Conservation (phyloP, 1,139 yeast species). For the Zygosaccharomyces sapae region DNA sequence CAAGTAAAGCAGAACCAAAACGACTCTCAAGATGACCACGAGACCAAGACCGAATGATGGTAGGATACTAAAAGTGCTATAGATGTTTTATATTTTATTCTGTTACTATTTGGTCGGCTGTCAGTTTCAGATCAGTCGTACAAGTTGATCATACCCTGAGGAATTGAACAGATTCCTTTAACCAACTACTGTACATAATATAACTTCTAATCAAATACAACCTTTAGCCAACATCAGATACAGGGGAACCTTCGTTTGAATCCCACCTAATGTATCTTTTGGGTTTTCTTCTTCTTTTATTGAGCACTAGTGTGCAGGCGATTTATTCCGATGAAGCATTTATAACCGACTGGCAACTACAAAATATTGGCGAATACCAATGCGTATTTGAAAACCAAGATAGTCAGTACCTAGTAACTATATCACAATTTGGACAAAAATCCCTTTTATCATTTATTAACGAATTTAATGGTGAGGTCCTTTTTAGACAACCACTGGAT, state of each 20-base stretch:
- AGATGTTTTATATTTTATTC: neutral
- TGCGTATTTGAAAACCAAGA: conserved; percentile 21
- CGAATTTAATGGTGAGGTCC: conserved; percentile 22
- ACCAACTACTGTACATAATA: conserved; percentile 4
- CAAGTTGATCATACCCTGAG: conserved; percentile 1
- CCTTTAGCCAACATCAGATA: neutral
- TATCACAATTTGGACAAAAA: conserved; percentile 23
- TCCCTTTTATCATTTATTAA: conserved; percentile 28
- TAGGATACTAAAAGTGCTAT: neutral
- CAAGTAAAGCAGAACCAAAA: conserved; percentile 2
- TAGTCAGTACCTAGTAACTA: conserved; percentile 18
- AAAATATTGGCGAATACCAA: conserved; percentile 30
- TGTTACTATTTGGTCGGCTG: neutral
- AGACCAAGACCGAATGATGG: conserved; percentile 9
- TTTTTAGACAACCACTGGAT: conserved; percentile 23
- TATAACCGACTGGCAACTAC: conserved; percentile 35
- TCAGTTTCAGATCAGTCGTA: neutral
- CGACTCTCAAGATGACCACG: conserved; percentile 11
- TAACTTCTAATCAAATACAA: neutral
- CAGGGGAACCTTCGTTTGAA: neutral
- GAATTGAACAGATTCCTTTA: neutral
- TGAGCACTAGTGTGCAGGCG: conserved; percentile 21
- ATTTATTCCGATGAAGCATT: conserved; percentile 37
- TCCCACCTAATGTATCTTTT: conserved; percentile 3
- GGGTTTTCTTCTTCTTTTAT: conserved; percentile 4